These are phyloP conservation scores for Colletotrichum euphorbiae DNA, from an alignment of 2,329 filamentous ascomycete species.

Conservation along the genomic window DNA sequence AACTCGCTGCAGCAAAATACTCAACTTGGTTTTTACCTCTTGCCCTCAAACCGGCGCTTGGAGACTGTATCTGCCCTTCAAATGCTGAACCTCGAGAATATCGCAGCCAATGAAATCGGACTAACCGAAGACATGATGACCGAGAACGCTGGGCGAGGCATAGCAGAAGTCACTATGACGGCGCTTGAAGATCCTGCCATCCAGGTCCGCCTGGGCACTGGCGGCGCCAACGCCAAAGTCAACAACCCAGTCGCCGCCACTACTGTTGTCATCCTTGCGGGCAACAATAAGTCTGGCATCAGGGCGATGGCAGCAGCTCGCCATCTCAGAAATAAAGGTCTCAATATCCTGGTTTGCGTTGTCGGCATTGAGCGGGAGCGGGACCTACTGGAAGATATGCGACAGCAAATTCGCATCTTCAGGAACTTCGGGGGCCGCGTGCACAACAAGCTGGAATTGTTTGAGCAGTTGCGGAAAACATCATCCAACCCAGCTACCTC, in stretches of 20 bases:
- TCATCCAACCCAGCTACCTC: conserved; percentile 53
- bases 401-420: conserved; percentile 85
- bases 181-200: conserved; percentile 73
- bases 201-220: conserved; percentile 63
- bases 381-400: conserved; percentile 82
- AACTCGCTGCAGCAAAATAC: conserved; percentile 45
- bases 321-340: conserved; percentile 85
- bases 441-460: conserved; percentile 69
- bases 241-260: conserved; percentile 43
- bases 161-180: conserved; percentile 83
- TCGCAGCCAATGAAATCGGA: conserved; percentile 87
- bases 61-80: conserved; percentile 79
- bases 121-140: conserved; percentile 90
- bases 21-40: conserved; percentile 63
- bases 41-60: conserved; percentile 67
- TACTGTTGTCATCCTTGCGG: conserved; percentile 81
- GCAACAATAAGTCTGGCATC: conserved; percentile 92
- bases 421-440: conserved; percentile 85
- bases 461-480: conserved; percentile 67
- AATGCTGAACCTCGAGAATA: conserved; percentile 92
- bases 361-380: conserved; percentile 86
- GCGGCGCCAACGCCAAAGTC: conserved; percentile 45
- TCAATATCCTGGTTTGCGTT: conserved; percentile 84
- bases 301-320: conserved; percentile 87
- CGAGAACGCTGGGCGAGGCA: conserved; percentile 89